A percentile compares a stretch with the other conserved stretches of the same genome.
These are phyloP conservation scores for Aspergillus taichungensis DNA, from an alignment of 495 filamentous ascomycete genomes.

Conservation along the genomic window DNA sequence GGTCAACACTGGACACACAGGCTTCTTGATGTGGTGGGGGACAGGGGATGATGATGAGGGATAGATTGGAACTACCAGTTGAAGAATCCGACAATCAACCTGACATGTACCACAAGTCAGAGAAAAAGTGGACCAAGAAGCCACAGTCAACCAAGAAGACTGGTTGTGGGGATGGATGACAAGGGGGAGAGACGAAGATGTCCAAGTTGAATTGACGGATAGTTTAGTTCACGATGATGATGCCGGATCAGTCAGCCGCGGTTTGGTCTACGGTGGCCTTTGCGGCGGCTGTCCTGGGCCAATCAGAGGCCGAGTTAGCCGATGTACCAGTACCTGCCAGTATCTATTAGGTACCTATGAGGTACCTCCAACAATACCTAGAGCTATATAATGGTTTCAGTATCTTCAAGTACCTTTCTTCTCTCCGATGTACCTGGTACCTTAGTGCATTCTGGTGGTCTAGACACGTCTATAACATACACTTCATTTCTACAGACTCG, in stretches of 20 bases:
- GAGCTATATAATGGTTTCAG: too few species aligned
- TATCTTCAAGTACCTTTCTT: too few species aligned
- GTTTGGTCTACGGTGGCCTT: conserved; percentile 35
- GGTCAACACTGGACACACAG: conserved; percentile 2
- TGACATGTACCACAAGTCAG: background rate
- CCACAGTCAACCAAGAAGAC: background rate
- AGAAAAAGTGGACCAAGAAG: conserved; percentile 3
- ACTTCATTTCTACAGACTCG: too few species aligned
- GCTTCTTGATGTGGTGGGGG: background rate
- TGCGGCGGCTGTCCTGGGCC: conserved; percentile 21
- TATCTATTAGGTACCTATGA: too few species aligned
- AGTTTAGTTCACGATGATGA: conserved; percentile 18
- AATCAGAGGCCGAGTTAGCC: conserved; percentile 19
- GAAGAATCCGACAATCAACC: background rate
- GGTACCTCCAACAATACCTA: too few species aligned
- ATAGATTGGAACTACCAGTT: conserved; percentile 13
- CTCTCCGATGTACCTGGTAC: too few species aligned
- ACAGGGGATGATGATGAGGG: conserved; percentile 2
- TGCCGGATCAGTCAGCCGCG: conserved; percentile 3
- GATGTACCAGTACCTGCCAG: too few species aligned
- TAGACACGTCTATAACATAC: too few species aligned
- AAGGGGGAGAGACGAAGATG: background rate
- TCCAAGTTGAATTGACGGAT: background rate
- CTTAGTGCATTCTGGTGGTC: too few species aligned
- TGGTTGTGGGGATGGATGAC: background rate